Evolutionary conservation across 139 green algal species (phyloP).

Genomic region (Marvania coccoides): DNA sequence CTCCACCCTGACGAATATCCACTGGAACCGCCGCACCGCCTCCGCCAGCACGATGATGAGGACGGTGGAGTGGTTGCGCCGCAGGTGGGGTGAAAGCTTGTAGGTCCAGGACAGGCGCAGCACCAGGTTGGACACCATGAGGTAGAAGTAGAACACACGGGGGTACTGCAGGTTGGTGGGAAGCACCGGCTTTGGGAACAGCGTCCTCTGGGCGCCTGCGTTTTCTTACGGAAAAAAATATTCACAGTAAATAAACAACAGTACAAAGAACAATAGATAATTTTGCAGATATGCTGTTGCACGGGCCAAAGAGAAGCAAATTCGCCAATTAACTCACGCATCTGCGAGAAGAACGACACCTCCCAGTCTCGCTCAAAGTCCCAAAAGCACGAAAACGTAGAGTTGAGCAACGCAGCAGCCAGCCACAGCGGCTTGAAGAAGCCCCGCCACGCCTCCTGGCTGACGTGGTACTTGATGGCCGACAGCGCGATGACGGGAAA

Average conservation of each 20-base stretch:
- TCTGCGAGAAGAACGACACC: conserved; percentile 57
- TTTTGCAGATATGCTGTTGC: neutral
- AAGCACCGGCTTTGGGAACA: conserved; percentile 29
- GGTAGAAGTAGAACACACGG: conserved; percentile 28
- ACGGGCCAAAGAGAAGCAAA: neutral
- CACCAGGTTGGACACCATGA: conserved; percentile 71
- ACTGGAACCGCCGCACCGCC: conserved; percentile 69
- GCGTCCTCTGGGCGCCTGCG: neutral
- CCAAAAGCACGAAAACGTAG: conserved; percentile 90
- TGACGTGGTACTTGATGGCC: conserved; percentile 65
- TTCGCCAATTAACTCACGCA: too few species aligned
- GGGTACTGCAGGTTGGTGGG: conserved; percentile 31
- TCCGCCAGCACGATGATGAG: conserved; percentile 57
- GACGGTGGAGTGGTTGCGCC: conserved; percentile 35
- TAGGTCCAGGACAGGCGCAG: conserved; percentile 82
- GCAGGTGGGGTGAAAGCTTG: conserved; percentile 77
- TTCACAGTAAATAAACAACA: neutral
- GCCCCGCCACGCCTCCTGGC: conserved; percentile 12
- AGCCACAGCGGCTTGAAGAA: conserved; percentile 72
- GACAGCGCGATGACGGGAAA: conserved; percentile 87
- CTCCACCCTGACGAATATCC: conserved; percentile 86
- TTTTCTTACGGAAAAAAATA: neutral
- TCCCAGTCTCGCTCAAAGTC: conserved; percentile 95
- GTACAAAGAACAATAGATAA: neutral
- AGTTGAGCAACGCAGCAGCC: conserved; percentile 66